These are phyloP conservation scores for Eimeria praecox DNA, from an alignment of 169 alveolate genomes.

Conservation along the genomic window DNA sequence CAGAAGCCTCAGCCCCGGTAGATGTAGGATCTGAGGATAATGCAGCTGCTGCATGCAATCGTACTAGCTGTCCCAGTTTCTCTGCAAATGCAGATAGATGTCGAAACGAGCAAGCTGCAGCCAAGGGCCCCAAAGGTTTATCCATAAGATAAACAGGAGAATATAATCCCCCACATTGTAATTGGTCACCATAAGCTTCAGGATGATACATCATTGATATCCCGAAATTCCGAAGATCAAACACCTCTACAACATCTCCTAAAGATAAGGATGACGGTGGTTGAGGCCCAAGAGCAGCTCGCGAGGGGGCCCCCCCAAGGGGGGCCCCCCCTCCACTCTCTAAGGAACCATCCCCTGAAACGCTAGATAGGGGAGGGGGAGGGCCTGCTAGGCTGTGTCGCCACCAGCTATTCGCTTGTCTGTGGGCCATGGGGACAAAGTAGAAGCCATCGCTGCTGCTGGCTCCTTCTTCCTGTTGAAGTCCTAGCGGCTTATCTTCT, in stretches of 20 bases:
- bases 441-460: neutral
- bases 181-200: conserved; percentile 22
- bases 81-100: conserved; percentile 32
- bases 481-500: neutral
- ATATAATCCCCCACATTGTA: conserved; percentile 39
- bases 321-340: neutral
- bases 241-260: neutral
- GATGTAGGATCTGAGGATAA: neutral
- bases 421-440: neutral
- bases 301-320: neutral
- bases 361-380: neutral
- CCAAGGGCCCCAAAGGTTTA: conserved; percentile 17
- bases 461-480: neutral
- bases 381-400: neutral
- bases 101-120: conserved; percentile 17
- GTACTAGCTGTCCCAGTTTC: neutral
- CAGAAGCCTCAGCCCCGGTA: too few species aligned
- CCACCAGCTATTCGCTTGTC: conserved; percentile 54
- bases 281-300: neutral
- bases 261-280: neutral
- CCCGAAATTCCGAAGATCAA: neutral
- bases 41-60: conserved; percentile 1
- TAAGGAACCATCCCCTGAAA: neutral
- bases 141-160: neutral
- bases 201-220: conserved; percentile 19